A percentile compares a stretch with the other conserved stretches of the same genome.
Conservation (phyloP, 2,329 filamentous ascomycete species). For the Graphilbum fragrans region DNA sequence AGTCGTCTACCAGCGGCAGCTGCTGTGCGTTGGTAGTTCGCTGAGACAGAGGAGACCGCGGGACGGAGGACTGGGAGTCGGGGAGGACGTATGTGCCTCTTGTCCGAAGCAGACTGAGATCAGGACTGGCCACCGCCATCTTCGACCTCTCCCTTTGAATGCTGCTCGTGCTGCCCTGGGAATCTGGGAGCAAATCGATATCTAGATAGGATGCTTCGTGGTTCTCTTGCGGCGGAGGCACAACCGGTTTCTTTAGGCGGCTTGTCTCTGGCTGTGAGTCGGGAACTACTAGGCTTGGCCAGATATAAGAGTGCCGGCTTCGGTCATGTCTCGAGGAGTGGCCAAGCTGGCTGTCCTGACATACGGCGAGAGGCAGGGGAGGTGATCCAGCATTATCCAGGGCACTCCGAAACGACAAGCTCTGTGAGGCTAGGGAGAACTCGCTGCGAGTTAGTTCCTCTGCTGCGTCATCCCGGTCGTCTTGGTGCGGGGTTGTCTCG, state of each 20-base stretch:
- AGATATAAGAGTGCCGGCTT: constrained; percentile 2
- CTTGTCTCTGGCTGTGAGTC: constrained; percentile 37
- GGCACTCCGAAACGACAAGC: constrained; percentile 19
- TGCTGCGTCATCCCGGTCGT: background rate
- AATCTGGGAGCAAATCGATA: background rate
- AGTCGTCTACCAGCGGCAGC: background rate
- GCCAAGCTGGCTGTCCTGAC: constrained; percentile 22
- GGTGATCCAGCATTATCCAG: constrained; percentile 17
- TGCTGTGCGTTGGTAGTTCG: constrained; percentile 3
- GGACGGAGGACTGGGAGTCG: background rate
- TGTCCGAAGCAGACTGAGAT: constrained; percentile 2
- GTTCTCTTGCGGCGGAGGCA: background rate
- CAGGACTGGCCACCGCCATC: background rate
- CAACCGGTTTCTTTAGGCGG: background rate
- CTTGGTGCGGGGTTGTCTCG: background rate
- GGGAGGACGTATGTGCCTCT: background rate
- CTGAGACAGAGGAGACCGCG: constrained; percentile 1
- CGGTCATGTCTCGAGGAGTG: background rate
- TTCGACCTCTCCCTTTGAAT: background rate
- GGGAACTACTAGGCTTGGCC: constrained; percentile 23
- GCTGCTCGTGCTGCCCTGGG: background rate
- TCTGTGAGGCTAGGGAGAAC: constrained; percentile 9
- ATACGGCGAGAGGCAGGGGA: background rate
- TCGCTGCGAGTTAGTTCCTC: background rate
- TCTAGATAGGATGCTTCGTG: background rate